Conservation (phyloP, 2,329 filamentous ascomycete species). For the Drechslerella stenobrocha region DNA sequence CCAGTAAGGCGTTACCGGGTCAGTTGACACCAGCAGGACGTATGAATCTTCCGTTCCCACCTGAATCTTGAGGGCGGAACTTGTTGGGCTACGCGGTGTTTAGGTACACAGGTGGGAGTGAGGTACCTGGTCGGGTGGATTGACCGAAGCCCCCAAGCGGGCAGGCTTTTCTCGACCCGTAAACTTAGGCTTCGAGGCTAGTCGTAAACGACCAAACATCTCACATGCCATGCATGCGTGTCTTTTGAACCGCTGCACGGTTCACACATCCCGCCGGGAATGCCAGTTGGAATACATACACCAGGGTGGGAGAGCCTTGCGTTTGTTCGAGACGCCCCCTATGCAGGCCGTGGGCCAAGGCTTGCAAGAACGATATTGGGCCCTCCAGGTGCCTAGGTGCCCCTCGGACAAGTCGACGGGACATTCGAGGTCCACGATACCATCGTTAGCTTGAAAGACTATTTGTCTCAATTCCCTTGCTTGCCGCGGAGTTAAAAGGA, state of each 20-base stretch:
- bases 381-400: too few species aligned
- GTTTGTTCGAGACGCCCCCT: too few species aligned
- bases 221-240: constrained; percentile 1
- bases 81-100: background rate
- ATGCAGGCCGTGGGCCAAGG: too few species aligned
- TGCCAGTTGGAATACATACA: background rate
- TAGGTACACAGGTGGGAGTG: background rate
- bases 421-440: too few species aligned
- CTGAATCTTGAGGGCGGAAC: background rate
- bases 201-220: background rate
- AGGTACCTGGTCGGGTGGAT: background rate
- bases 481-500: background rate
- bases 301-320: background rate
- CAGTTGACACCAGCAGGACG: background rate
- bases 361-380: too few species aligned
- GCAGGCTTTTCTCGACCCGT: too few species aligned
- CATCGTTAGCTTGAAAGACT: too few species aligned
- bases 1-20: background rate
- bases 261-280: background rate
- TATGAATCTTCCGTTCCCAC: background rate
- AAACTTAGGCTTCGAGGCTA: too few species aligned
- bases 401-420: too few species aligned
- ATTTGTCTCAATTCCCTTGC: constrained; percentile 1
- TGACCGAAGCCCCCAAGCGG: background rate
- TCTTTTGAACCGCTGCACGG: background rate